A percentile compares a stretch with the other conserved stretches of the same genome.
Conservation (phyloP, 2,329 filamentous ascomycete genomes). For the Colletotrichum karsti region DNA sequence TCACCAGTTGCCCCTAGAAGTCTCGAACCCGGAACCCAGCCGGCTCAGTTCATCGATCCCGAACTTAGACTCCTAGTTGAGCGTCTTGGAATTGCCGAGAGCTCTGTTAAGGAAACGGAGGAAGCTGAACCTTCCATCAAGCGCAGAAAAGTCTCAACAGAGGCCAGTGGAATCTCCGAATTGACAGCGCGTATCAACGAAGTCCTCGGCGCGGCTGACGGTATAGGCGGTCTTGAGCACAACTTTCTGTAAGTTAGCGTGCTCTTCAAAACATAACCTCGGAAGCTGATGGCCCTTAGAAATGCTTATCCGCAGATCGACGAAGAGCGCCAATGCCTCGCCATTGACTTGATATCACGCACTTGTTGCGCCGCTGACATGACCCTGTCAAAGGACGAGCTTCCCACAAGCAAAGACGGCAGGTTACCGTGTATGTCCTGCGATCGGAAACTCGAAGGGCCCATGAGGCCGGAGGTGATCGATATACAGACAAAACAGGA, state of each 20-base stretch:
- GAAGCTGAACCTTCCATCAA: constrained; percentile 35
- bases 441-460: background rate
- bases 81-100: constrained; percentile 29
- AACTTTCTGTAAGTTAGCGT: constrained; percentile 55
- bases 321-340: constrained; percentile 59
- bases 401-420: background rate
- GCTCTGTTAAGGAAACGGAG: background rate
- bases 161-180: constrained; percentile 32
- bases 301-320: constrained; percentile 53
- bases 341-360: constrained; percentile 64
- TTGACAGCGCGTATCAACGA: constrained; percentile 34
- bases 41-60: constrained; percentile 35
- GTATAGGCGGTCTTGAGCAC: constrained; percentile 40
- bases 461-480: background rate
- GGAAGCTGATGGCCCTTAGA: constrained; percentile 34
- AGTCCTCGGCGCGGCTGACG: constrained; percentile 36
- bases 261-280: too few relatives aligned
- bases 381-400: constrained; percentile 31
- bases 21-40: constrained; percentile 29
- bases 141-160: constrained; percentile 39
- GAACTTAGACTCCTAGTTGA: constrained; percentile 34
- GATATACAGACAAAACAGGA: constrained; percentile 38
- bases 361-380: constrained; percentile 64
- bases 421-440: background rate
- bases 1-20: constrained; percentile 30